Base-by-base conservation (phyloP, 768 basidiomycete genomes). In the Multifurca ochricompacta region DNA sequence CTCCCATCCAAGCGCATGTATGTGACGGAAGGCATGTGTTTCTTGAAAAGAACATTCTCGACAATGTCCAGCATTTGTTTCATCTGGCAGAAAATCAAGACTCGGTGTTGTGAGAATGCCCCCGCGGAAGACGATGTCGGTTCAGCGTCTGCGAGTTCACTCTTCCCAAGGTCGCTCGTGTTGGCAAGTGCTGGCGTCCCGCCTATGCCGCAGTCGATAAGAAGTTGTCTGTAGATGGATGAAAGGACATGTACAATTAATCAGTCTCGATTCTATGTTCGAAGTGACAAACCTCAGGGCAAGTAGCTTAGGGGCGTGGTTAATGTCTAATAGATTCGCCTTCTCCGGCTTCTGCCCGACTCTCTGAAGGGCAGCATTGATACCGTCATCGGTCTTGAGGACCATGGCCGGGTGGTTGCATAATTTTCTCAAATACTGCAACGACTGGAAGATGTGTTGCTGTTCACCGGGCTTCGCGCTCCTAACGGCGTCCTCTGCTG, bases 31-130 rank as follows among this genome's bases (percentile, higher is more conserved):
- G 95, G 95, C 92, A 99, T 94, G 61, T 86, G 79, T 36, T 78
- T 73, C 63, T 85, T 87, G 79, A 99, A 97, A 7, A 99, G 74
- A 64, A 96, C 90, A 11, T 76, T 84, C 70, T 98, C 94, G 63
- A 99, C 94, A 66, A 98, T 87, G 67, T 99, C 91, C 46, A 99
- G 78, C 96, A 98, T 99, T 67, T 91, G 89, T 68, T 97, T 96
- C 82, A 97, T 91, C 72, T 99, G 96, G 64, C 95, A 98, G 73
- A 99, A 99, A 63, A 99, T 95, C 59, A 99, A 81, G 51, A 95
- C 94, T n/a, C 96, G 90, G 66, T 99, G 96, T 62, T 95, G 94
- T 19, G 95, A 89, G 66, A 93, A 87, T 27, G 74, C 70, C 23
- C 79, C 79, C 6, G 60, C 18, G 11, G 53, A 43, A 37, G 72